Conservation (phyloP, 768 basidiomycete species). For the Psilocybe subaeruginosa region DNA sequence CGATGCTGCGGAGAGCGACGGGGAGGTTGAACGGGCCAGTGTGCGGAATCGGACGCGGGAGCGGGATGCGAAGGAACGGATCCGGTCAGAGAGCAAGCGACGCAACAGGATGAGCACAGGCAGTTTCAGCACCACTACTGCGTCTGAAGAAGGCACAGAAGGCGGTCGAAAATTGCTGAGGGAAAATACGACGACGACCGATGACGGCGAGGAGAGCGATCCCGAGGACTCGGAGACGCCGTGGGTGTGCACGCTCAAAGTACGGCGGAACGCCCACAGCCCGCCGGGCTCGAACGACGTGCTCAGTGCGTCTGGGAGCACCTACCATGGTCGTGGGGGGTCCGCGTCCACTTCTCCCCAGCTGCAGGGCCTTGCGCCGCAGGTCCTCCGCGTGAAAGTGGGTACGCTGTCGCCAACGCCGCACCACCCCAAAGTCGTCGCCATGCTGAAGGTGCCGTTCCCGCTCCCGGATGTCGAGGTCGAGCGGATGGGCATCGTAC, state of each 20-base stretch:
- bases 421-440: constrained; percentile 94
- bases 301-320: constrained; percentile 5
- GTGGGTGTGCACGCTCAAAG: constrained; percentile 87
- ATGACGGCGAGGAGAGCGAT: constrained; percentile 82
- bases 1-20: constrained; percentile 21
- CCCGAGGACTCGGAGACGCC: constrained; percentile 97
- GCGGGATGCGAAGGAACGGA: constrained; percentile 24
- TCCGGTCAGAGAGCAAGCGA: constrained; percentile 23
- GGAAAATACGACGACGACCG: constrained; percentile 14
- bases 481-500: constrained; percentile 55
- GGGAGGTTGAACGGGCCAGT: constrained; percentile 49
- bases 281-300: not conserved
- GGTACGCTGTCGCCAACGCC: constrained; percentile 90
- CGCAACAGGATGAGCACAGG: constrained; percentile 39
- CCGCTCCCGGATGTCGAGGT: constrained; percentile 84
- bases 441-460: constrained; percentile 89
- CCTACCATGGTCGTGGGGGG: not conserved
- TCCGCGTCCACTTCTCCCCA: not conserved
- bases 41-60: constrained; percentile 16
- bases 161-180: constrained; percentile 12
- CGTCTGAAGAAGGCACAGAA: constrained; percentile 34
- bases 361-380: constrained; percentile 10
- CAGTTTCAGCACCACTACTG: constrained; percentile 29
- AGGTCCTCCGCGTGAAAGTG: constrained; percentile 61
- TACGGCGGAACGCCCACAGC: constrained; percentile 43